Evolutionary conservation across 495 filamentous ascomycete genomes (phyloP), one percentile per base, ranked within the genome.

Genomic region (Aspergillus olivimuriae): DNA sequence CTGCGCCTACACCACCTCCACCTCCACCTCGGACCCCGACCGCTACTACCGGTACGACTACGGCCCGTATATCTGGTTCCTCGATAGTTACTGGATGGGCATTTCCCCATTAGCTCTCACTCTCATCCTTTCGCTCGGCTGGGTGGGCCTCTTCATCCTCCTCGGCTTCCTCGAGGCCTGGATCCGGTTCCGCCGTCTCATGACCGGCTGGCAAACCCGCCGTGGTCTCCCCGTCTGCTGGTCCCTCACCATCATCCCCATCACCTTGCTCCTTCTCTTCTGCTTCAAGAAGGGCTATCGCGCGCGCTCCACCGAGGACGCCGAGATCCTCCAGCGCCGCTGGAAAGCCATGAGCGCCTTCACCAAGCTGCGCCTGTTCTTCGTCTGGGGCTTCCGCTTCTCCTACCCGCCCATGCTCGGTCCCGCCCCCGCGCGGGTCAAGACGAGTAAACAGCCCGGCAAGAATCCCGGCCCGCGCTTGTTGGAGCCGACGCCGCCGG

Each of bases 171-270:
- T 73, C 36, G 73, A 76, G 46, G 63, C 58, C 35, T 78, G 58
- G 52, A 46, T 72, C 32, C 72, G 71, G 43, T 78, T 78, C 60
- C 66, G 71, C 24, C 64, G 70, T 4, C 51, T 78, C 44, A 75
- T 75, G 72, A 58, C 63, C 1, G 73, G 74, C 22, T 66, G 65
- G 59, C 58, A 66, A 23, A 61, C 67, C 0, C 66, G 72, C 1
- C 68, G 74, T 16, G 68, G 73, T 9, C 52, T 73, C 6, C 73
- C 74, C 2, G 50, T 75, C 8, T 69, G 55, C 48, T 78, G 74
- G 74, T 58, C 58, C 22, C 44, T 62, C 20, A 59, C 44, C 5
- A 36, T 55, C 20, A 41, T 66, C 15, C 63, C 63, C 2, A 23
- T 76, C 4, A 61, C 61, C 1, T 48, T 75, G 1, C 56, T 66